These are phyloP conservation scores for Coemansia sp. DNA, from an alignment of 192 early-diverging fungal species.

Conservation along the genomic window DNA sequence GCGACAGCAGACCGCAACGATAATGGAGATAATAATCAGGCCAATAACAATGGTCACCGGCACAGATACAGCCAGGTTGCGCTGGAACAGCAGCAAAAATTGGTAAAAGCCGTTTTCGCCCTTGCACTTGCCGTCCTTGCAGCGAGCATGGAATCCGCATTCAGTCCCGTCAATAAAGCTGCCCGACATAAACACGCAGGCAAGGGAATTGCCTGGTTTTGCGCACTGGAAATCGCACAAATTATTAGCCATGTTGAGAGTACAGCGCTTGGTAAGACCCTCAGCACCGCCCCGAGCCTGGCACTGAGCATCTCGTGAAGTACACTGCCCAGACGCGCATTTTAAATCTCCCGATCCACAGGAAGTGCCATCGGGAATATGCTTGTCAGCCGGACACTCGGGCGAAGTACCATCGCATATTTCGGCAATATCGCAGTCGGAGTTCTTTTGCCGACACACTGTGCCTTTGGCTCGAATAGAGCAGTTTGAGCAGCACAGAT, in stretches of 20 bases:
- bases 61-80: conserved; percentile 53
- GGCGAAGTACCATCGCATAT: conserved; percentile 70
- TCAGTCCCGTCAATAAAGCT: conserved; percentile 68
- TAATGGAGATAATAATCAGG: conserved; percentile 30
- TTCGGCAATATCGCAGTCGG: conserved; percentile 78
- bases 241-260: conserved; percentile 50
- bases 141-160: conserved; percentile 61
- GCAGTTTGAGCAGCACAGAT: conserved; percentile 79
- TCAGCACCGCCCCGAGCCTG: conserved; percentile 55
- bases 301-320: conserved; percentile 70
- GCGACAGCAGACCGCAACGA: conserved; percentile 42
- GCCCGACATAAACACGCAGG: conserved; percentile 58
- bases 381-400: conserved; percentile 68
- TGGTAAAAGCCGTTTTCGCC: conserved; percentile 56
- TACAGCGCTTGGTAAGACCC: conserved; percentile 58
- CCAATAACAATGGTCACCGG: conserved; percentile 49
- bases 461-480: conserved; percentile 55
- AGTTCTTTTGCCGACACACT: conserved; percentile 71
- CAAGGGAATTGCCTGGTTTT: conserved; percentile 43
- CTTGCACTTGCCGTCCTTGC: conserved; percentile 59
- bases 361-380: conserved; percentile 58
- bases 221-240: conserved; percentile 65
- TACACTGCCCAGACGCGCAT: conserved; percentile 73
- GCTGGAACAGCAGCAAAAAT: conserved; percentile 53
- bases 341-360: conserved; percentile 58